Percentiles rank a stretch among this genome's conserved stretches.
These are phyloP conservation scores for Colletotrichum zoysiae DNA, from an alignment of 2,329 filamentous ascomycete species.

Conservation along the genomic window DNA sequence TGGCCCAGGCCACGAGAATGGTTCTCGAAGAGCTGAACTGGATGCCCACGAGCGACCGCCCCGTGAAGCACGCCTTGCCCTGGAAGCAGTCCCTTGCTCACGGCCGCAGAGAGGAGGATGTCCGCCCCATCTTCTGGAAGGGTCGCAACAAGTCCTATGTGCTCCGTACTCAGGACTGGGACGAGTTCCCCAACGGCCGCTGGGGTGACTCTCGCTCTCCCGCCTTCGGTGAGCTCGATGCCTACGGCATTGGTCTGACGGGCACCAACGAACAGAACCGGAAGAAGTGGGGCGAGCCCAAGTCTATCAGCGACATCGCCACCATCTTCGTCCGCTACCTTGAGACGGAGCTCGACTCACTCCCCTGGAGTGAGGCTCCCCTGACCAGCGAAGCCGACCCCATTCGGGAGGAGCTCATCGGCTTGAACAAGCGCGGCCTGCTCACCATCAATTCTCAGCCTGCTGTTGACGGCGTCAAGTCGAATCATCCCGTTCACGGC, in stretches of 20 bases:
- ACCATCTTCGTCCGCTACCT: slow-evolving; percentile 89
- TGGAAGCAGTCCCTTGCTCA: slow-evolving; percentile 96
- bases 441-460: slow-evolving; percentile 98
- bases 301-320: slow-evolving; percentile 82
- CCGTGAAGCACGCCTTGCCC: slow-evolving; percentile 89
- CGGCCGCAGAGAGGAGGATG: slow-evolving; percentile 91
- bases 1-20: slow-evolving; percentile 93
- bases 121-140: slow-evolving; percentile 98
- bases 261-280: slow-evolving; percentile 97
- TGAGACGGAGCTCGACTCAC: slow-evolving; percentile 79
- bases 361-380: slow-evolving; percentile 94
- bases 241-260: slow-evolving; percentile 92
- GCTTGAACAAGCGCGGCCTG: slow-evolving; percentile 87
- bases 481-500: slow-evolving; percentile 86
- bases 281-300: slow-evolving; percentile 92
- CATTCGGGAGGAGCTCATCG: slow-evolving; percentile 82
- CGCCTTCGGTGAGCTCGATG: slow-evolving; percentile 94
- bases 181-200: slow-evolving; percentile 97
- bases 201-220: slow-evolving; percentile 98
- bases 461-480: slow-evolving; percentile 91
- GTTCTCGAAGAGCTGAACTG: slow-evolving; percentile 90
- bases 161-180: slow-evolving; percentile 96
- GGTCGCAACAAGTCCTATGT: slow-evolving; percentile 97
- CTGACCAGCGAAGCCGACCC: slow-evolving; percentile 85
- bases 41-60: slow-evolving; percentile 81